Conservation (phyloP, 305 asterid species). For the Rubia tinctorum region DNA sequence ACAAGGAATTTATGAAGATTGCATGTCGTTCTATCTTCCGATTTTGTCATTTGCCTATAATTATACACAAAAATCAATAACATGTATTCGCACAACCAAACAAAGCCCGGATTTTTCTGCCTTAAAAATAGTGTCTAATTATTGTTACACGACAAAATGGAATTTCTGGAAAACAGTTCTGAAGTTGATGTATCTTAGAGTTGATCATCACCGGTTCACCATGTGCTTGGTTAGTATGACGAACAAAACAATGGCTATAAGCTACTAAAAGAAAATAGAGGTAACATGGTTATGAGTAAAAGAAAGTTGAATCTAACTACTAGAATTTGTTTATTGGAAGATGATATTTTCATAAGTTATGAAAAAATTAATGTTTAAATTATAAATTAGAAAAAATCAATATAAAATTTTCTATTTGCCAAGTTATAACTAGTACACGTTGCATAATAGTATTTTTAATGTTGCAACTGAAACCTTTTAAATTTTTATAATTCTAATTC, state of each 20-base stretch:
- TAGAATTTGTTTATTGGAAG: too few relatives aligned
- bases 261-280: neutral
- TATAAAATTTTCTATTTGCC: too few relatives aligned
- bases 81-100: slow-evolving; percentile 5
- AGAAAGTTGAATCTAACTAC: too few relatives aligned
- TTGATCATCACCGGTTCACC: neutral
- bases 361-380: too few relatives aligned
- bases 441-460: too few relatives aligned
- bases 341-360: too few relatives aligned
- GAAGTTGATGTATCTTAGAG: neutral
- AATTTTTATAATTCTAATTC: too few relatives aligned
- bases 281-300: neutral
- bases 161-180: neutral
- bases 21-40: slow-evolving; percentile 7
- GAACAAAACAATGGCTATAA: too few relatives aligned
- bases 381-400: too few relatives aligned
- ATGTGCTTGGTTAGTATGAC: neutral
- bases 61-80: neutral
- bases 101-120: neutral
- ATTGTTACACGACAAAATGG: neutral
- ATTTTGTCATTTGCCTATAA: slow-evolving; percentile 14
- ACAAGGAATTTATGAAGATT: slow-evolving; percentile 1
- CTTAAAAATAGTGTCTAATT: neutral
- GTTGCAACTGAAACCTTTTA: too few relatives aligned
- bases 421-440: too few relatives aligned